Percentiles rank a stretch among this genome's conserved stretches.
Evolutionary conservation across 164 flowering plant genomes (phyloP).

Genomic region (Stephania japonica): DNA sequence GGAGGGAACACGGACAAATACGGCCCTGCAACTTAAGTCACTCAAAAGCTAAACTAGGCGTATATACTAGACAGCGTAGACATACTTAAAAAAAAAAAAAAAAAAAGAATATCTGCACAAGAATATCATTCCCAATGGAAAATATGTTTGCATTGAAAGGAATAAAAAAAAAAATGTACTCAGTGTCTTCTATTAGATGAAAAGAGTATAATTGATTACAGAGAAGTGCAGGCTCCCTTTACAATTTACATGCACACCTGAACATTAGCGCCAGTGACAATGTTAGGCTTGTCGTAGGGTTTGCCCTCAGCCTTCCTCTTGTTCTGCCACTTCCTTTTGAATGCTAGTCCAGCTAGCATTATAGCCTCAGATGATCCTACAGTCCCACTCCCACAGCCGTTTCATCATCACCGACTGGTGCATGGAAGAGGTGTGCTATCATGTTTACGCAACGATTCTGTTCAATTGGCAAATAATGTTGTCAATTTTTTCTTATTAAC

Average conservation of each 20-base stretch:
- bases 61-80: too few relatives aligned
- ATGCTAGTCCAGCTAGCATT: conserved; percentile 73
- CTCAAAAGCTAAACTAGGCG: too few relatives aligned
- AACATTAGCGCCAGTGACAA: conserved; percentile 69
- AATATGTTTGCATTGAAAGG: not conserved
- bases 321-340: conserved; percentile 69
- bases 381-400: conserved; percentile 61
- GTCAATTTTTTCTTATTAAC: too few relatives aligned
- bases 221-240: not conserved
- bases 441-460: conserved; percentile 78
- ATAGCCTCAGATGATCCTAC: conserved; percentile 78
- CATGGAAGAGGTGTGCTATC: conserved; percentile 59
- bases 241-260: conserved; percentile 25
- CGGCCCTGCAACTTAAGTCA: not conserved
- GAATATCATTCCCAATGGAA: not conserved
- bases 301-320: conserved; percentile 48
- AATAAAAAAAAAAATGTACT: not conserved
- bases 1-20: not conserved
- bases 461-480: not conserved
- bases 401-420: conserved; percentile 46
- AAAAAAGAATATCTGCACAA: too few relatives aligned
- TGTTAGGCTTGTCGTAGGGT: conserved; percentile 60
- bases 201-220: not conserved
- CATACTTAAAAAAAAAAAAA: too few relatives aligned
- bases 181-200: not conserved